Evolutionary conservation across 75 land plant species (phyloP).

Genomic region (Adiantum capillusveneris): DNA sequence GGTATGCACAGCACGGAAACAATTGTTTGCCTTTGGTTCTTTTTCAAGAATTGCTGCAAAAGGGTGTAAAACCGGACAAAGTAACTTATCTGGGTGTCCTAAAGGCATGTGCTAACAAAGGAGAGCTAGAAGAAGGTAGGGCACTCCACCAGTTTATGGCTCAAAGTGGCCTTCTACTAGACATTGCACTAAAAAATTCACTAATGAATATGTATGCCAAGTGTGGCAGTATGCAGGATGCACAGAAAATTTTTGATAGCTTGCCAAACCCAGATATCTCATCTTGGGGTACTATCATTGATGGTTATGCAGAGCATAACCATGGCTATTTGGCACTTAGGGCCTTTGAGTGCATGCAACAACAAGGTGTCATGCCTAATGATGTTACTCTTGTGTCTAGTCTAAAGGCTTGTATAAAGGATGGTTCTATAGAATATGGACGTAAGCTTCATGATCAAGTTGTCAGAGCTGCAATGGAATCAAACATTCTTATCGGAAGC

Average conservation of each 20-base stretch:
- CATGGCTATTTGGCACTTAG: conserved; percentile 19
- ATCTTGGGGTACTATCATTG: conserved; percentile 29
- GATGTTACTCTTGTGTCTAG: conserved; percentile 46
- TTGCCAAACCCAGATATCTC: conserved; percentile 17
- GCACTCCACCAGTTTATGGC: conserved; percentile 14
- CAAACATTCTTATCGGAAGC: conserved; percentile 46
- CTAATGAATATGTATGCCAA: conserved; percentile 27
- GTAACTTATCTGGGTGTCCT: conserved; percentile 27
- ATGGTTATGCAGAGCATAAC: conserved; percentile 13
- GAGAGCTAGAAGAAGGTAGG: not conserved
- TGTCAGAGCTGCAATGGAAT: conserved; percentile 25
- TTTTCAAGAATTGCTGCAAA: conserved; percentile 18
- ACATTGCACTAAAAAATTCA: conserved; percentile 22
- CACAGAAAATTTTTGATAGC: conserved; percentile 15
- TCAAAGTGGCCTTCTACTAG: conserved; percentile 18
- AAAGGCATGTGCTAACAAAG: conserved; percentile 11
- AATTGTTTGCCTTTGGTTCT: conserved; percentile 1
- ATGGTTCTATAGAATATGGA: conserved; percentile 41
- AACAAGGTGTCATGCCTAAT: conserved; percentile 29
- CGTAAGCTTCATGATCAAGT: conserved; percentile 37
- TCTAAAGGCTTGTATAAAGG: conserved; percentile 42
- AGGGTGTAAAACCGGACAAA: conserved; percentile 23
- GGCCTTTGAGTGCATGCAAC: conserved; percentile 42
- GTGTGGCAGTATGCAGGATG: conserved; percentile 22
- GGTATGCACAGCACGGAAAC: conserved; percentile 2